These are phyloP conservation scores for Schizophyllum amplum DNA, from an alignment of 1,284 basidiomycete genomes.

Conservation along the genomic window DNA sequence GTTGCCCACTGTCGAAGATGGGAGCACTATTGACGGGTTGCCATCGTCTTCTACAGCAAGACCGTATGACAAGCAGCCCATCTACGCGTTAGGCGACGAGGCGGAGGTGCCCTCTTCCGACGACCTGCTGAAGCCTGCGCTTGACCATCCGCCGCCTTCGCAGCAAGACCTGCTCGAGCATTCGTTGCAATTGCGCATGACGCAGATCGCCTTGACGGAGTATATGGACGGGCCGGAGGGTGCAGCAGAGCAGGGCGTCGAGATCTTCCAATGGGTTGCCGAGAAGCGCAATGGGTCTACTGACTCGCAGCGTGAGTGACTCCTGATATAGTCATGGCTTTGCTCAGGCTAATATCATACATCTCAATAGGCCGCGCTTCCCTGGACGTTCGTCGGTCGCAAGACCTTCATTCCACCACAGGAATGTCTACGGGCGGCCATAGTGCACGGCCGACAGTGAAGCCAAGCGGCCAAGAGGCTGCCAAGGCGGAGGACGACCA, in stretches of 20 bases:
- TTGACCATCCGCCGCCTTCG: slow-evolving; percentile 46
- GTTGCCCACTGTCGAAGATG: slow-evolving; percentile 18
- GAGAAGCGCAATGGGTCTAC: slow-evolving; percentile 36
- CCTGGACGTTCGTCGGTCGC: neutral
- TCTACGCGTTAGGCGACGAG: slow-evolving; percentile 27
- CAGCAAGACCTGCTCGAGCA: slow-evolving; percentile 66
- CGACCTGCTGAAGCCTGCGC: slow-evolving; percentile 41
- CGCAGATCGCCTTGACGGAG: slow-evolving; percentile 79
- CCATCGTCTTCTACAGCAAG: slow-evolving; percentile 2
- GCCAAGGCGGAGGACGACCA: neutral
- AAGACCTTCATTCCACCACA: neutral
- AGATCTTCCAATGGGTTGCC: slow-evolving; percentile 82
- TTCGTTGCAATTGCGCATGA: slow-evolving; percentile 82
- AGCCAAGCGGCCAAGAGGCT: neutral
- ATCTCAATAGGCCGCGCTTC: neutral
- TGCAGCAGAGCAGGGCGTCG: slow-evolving; percentile 78
- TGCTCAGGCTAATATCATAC: neutral
- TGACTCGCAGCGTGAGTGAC: slow-evolving; percentile 27
- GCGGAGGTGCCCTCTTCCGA: slow-evolving; percentile 36
- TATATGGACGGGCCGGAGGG: slow-evolving; percentile 81
- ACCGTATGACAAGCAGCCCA: slow-evolving; percentile 5
- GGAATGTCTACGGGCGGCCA: neutral
- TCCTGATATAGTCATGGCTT: neutral
- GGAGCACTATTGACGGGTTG: slow-evolving; percentile 14
- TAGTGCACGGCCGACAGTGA: neutral